These are phyloP conservation scores for Talaromyces rugulosus DNA, from an alignment of 2,329 filamentous ascomycete species.

Conservation along the genomic window DNA sequence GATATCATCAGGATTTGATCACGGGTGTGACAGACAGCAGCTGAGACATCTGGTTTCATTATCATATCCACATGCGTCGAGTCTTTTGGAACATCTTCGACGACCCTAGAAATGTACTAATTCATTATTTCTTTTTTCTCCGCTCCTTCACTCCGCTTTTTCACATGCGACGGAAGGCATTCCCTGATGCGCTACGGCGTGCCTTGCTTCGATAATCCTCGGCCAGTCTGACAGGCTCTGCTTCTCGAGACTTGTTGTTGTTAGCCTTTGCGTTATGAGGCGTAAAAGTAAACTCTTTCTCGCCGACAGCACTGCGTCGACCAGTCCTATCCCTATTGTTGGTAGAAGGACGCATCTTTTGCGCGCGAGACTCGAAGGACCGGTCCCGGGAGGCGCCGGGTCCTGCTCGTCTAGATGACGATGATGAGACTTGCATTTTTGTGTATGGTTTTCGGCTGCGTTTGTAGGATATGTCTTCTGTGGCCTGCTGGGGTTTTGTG, in stretches of 20 bases:
- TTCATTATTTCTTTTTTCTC: background rate
- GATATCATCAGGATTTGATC: background rate
- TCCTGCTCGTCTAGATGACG: constrained; percentile 30
- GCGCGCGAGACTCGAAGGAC: constrained; percentile 56
- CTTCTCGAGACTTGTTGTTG: constrained; percentile 16
- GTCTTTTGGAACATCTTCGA: background rate
- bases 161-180: constrained; percentile 34
- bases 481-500: constrained; percentile 23
- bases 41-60: background rate
- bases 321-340: constrained; percentile 22
- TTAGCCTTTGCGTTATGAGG: constrained; percentile 44
- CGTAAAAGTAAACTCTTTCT: constrained; percentile 58
- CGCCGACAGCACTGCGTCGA: constrained; percentile 38
- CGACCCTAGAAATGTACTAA: background rate
- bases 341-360: constrained; percentile 32
- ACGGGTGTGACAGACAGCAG: background rate
- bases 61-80: background rate
- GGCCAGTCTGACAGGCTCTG: constrained; percentile 13
- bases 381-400: constrained; percentile 44
- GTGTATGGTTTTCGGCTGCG: constrained; percentile 47
- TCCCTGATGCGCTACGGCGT: constrained; percentile 46
- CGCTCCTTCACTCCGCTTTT: background rate
- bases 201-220: constrained; percentile 33
- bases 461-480: constrained; percentile 54
- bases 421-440: constrained; percentile 57